Evolutionary conservation across 148 eudicot species (phyloP).

Genomic region (Chenopodium formosanum): DNA sequence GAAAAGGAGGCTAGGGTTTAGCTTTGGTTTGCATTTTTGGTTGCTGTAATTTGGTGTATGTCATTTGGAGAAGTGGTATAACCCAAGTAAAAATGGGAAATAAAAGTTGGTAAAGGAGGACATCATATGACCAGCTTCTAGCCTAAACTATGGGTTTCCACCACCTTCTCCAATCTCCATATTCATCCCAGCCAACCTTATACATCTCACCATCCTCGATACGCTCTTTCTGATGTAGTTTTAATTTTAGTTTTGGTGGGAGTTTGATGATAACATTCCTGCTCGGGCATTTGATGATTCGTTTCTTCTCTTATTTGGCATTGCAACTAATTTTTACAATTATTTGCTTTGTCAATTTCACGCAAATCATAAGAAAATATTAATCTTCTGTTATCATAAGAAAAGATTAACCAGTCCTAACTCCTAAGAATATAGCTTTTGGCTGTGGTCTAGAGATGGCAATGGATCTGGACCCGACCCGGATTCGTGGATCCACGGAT

Average conservation of each 20-base stretch:
- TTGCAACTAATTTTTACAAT: slow-evolving; percentile 3
- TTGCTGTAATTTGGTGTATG: slow-evolving; percentile 14
- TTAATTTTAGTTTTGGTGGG: slow-evolving; percentile 86
- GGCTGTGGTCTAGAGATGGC: slow-evolving; percentile 56
- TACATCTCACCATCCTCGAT: slow-evolving; percentile 28
- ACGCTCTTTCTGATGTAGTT: slow-evolving; percentile 26
- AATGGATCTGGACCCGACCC: no score
- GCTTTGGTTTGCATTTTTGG: slow-evolving; percentile 14
- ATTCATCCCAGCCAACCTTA: slow-evolving; percentile 34
- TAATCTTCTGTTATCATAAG: background rate
- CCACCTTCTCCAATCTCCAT: slow-evolving; percentile 3
- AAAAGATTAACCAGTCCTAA: slow-evolving; percentile 40
- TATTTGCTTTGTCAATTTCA: slow-evolving; percentile 73
- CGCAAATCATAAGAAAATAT: slow-evolving; percentile 40
- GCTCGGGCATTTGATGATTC: slow-evolving; percentile 74
- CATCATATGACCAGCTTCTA: slow-evolving; percentile 28
- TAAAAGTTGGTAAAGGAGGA: slow-evolving; percentile 28
- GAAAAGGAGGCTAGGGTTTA: no score
- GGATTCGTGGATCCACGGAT: no score
- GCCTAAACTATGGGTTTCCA: slow-evolving; percentile 31
- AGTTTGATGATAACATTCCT: slow-evolving; percentile 96
- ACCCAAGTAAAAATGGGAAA: slow-evolving; percentile 45
- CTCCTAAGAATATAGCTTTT: slow-evolving; percentile 70
- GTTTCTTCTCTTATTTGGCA: background rate
- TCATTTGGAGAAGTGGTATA: slow-evolving; percentile 10